Base-by-base conservation (phyloP, 768 basidiomycete species). In the Tulasnella sp. region DNA sequence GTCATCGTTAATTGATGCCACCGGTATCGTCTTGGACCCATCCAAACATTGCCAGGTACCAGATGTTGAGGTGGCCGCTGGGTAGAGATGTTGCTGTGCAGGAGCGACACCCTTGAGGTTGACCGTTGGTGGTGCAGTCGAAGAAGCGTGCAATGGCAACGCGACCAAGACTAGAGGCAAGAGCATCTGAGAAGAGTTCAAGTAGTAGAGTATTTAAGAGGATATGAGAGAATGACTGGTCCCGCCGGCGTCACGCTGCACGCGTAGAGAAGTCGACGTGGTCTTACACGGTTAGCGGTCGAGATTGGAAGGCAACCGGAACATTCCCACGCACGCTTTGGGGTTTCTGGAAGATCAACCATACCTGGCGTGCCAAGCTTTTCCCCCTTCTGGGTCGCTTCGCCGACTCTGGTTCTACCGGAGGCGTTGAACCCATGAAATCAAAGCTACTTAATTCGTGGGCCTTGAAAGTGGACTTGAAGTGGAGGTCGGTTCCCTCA, bases 1-100 rank as follows among this genome's bases (percentile, higher is more conserved):
- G 85, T 98, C 96, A 83, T 98, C 95, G 84, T 98, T 98, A 36
- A 98, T 91, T 27, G 93, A 91, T 44, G 87, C 85, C 91, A 92
- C 95, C 2, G 92, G 86, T 81, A 98, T 94, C 81, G 90, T 88
- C 83, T 91, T 92, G 0, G 91, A 92, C 31, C 92, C 93, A 82
- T 96, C 92, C 80, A 97, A 86, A 86, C 96, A 98, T 81, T 86
- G 88, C 93, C 95, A 97, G 21, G 84, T 85, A 31, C 82, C 80
- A 6, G 62, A 68, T 68, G 80, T 81, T 36, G 85, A 79, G 88
- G 89, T 34, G 88, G 87, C 76, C 85, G 86, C 8, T 87, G 85
- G 44, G 77, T 80, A 80, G 38, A 80, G 77, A 34, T 78, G 44
- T 5, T 38, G 48, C 36, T 44, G 73, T 18, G 77, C n/a, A 4